Percentiles rank a stretch among this genome's conserved stretches.
Evolutionary conservation across 352 stramenopile genomes (phyloP).

Genomic region (Globisporangium parvum): DNA sequence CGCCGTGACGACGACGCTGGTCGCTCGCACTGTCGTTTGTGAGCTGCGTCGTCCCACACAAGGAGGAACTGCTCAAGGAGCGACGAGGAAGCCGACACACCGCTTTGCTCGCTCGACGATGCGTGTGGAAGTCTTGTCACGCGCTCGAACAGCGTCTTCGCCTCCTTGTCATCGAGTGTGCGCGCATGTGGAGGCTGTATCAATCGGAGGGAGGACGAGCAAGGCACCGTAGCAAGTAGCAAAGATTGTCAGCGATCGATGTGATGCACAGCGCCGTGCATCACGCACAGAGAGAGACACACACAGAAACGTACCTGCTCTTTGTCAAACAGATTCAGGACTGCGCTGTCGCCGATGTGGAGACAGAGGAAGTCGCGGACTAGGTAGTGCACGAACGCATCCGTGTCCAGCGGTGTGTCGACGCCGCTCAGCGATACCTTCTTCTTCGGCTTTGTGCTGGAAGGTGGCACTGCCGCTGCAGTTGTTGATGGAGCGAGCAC

Average conservation of each 20-base stretch:
- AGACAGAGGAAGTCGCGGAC: slow-evolving; percentile 55
- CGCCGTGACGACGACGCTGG: slow-evolving; percentile 5
- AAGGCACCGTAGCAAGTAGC: no score
- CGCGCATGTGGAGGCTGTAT: not conserved
- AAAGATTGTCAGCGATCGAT: no score
- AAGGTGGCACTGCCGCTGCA: not conserved
- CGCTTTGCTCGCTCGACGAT: slow-evolving; percentile 10
- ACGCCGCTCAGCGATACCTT: slow-evolving; percentile 1
- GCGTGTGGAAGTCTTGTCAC: slow-evolving; percentile 10
- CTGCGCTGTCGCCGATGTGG: slow-evolving; percentile 24
- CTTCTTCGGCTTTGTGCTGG: slow-evolving; percentile 3
- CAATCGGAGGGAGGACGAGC: not conserved
- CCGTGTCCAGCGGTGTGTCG: slow-evolving; percentile 6
- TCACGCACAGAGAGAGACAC: not conserved
- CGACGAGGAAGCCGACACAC: not conserved
- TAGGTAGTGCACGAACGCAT: slow-evolving; percentile 40
- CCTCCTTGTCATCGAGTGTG: slow-evolving; percentile 12
- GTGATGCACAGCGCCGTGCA: no score
- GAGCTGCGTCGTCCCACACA: slow-evolving; percentile 8
- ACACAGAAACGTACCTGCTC: slow-evolving; percentile 20
- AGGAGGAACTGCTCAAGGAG: slow-evolving; percentile 15
- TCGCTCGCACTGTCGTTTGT: slow-evolving; percentile 11
- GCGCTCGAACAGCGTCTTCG: slow-evolving; percentile 9
- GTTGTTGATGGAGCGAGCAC: not conserved
- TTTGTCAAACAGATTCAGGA: slow-evolving; percentile 37